Conservation (phyloP, 2,329 filamentous ascomycete genomes). For the Penicillium decumbens region DNA sequence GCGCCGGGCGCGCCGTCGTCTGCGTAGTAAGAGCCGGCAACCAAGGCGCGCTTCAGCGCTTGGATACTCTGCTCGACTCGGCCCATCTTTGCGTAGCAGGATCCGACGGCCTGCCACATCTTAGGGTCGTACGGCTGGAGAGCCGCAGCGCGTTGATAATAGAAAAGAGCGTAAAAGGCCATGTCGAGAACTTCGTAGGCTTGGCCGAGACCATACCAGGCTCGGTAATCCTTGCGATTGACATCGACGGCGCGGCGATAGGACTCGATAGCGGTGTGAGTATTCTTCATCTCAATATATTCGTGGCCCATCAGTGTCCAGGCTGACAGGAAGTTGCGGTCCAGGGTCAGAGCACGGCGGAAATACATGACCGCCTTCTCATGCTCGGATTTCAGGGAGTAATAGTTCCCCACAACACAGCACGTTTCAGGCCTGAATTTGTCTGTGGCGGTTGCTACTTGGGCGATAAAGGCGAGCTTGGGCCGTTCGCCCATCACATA, state of each 20-base stretch:
- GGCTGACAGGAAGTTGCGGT: slow-evolving; percentile 84
- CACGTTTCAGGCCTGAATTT: slow-evolving; percentile 96
- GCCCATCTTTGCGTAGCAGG: slow-evolving; percentile 84
- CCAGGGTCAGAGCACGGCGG: slow-evolving; percentile 81
- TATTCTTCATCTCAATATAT: slow-evolving; percentile 98
- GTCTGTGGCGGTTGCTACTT: slow-evolving; percentile 84
- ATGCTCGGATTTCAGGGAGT: slow-evolving; percentile 86
- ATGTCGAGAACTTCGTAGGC: slow-evolving; percentile 98
- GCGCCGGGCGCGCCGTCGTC: slow-evolving; percentile 22
- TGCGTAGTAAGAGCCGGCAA: slow-evolving; percentile 79
- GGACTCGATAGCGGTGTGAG: slow-evolving; percentile 93
- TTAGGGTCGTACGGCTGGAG: slow-evolving; percentile 94
- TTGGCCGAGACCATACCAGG: slow-evolving; percentile 95
- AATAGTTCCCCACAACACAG: slow-evolving; percentile 96
- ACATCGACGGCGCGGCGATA: slow-evolving; percentile 94
- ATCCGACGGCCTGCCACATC: slow-evolving; percentile 96
- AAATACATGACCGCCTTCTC: slow-evolving; percentile 99
- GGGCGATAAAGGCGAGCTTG: slow-evolving; percentile 86
- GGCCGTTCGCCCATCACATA: slow-evolving; percentile 86
- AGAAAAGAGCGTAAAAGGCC: slow-evolving; percentile 95
- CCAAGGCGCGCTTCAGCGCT: slow-evolving; percentile 83
- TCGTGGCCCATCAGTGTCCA: slow-evolving; percentile 99
- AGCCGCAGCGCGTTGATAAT: slow-evolving; percentile 92
- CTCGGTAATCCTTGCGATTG: slow-evolving; percentile 91
- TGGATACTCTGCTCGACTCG: slow-evolving; percentile 88